These are phyloP conservation scores for Phytophthora niederhauseri DNA, from an alignment of 352 stramenopile genomes.

Conservation along the genomic window DNA sequence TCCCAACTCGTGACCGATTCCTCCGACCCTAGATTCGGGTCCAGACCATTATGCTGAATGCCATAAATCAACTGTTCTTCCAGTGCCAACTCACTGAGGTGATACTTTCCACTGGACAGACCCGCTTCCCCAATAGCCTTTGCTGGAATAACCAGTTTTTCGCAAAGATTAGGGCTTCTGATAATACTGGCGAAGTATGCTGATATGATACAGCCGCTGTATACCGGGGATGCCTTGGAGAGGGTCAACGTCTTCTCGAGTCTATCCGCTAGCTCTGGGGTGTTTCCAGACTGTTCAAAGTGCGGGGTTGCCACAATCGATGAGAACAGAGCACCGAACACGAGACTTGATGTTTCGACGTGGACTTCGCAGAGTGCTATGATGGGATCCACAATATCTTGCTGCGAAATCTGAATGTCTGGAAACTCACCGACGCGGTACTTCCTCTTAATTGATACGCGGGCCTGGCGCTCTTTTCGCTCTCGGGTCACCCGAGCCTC, in stretches of 20 bases:
- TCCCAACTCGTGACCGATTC: slow-evolving; percentile 57
- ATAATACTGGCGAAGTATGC: slow-evolving; percentile 56
- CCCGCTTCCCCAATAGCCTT: slow-evolving; percentile 56
- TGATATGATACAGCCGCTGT: slow-evolving; percentile 46
- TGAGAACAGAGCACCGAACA: slow-evolving; percentile 54
- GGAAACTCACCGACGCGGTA: slow-evolving; percentile 78
- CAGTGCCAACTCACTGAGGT: slow-evolving; percentile 65
- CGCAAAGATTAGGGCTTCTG: slow-evolving; percentile 35
- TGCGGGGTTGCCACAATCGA: slow-evolving; percentile 44
- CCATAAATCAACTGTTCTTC: slow-evolving; percentile 68
- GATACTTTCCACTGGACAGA: slow-evolving; percentile 61
- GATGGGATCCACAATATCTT: slow-evolving; percentile 71
- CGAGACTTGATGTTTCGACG: slow-evolving; percentile 40
- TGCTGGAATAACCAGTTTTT: slow-evolving; percentile 44
- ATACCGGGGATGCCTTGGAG: slow-evolving; percentile 37
- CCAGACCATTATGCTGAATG: slow-evolving; percentile 11
- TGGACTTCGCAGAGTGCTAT: slow-evolving; percentile 68
- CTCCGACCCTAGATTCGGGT: slow-evolving; percentile 9
- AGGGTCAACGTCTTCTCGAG: slow-evolving; percentile 30
- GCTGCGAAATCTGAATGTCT: slow-evolving; percentile 80
- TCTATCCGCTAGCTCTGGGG: slow-evolving; percentile 14
- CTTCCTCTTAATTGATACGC: slow-evolving; percentile 68
- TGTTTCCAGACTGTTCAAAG: slow-evolving; percentile 37
- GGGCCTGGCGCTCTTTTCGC: slow-evolving; percentile 49
- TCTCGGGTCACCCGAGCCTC: slow-evolving; percentile 59